These are phyloP conservation scores for Fusarium phyllophilum DNA, from an alignment of 2,329 filamentous ascomycete species.

Conservation along the genomic window DNA sequence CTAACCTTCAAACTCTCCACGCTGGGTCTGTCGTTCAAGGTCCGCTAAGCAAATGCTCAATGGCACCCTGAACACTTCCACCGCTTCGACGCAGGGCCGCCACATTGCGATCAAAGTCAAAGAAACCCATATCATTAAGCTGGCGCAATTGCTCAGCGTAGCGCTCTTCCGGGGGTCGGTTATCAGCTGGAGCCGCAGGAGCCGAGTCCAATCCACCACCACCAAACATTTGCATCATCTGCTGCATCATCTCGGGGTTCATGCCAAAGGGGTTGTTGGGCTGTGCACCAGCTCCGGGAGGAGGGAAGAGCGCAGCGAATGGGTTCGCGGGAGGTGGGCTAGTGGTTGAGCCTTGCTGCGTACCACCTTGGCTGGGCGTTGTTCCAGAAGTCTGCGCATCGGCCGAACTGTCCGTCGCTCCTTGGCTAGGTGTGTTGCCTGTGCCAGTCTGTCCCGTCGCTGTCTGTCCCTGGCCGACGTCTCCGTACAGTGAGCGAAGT, in stretches of 20 bases:
- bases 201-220: conserved; percentile 51
- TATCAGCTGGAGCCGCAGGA: conserved; percentile 75
- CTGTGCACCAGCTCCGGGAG: conserved; percentile 42
- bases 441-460: conserved; percentile 42
- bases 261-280: conserved; percentile 58
- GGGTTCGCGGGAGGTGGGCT: conserved; percentile 67
- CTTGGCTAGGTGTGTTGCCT: conserved; percentile 43
- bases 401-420: conserved; percentile 40
- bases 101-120: conserved; percentile 93
- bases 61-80: conserved; percentile 91
- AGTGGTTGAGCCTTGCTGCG: conserved; percentile 43
- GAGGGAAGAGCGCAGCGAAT: conserved; percentile 71
- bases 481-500: conserved; percentile 47
- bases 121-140: conserved; percentile 99
- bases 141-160: conserved; percentile 92
- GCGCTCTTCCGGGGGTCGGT: conserved; percentile 88
- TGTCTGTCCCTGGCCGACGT: conserved; percentile 41
- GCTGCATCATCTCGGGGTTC: conserved; percentile 66
- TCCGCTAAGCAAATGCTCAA: conserved; percentile 73
- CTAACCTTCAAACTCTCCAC: neutral
- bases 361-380: conserved; percentile 19
- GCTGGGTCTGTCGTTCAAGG: conserved; percentile 26
- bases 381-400: conserved; percentile 37
- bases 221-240: conserved; percentile 62
- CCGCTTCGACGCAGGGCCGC: conserved; percentile 87